Conservation (phyloP, 768 basidiomycete species). For the Pleurotus sapidus region DNA sequence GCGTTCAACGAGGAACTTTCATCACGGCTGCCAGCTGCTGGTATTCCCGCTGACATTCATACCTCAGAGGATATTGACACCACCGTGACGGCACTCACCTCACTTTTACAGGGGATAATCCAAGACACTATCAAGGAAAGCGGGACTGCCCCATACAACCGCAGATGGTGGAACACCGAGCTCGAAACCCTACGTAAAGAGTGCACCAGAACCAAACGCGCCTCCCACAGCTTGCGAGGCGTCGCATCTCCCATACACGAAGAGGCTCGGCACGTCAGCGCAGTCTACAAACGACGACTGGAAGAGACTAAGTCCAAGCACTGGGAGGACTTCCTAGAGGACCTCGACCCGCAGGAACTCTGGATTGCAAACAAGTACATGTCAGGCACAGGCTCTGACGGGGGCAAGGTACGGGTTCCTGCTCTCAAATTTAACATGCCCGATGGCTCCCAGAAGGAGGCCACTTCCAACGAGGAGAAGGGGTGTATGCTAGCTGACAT, state of each 20-base stretch:
- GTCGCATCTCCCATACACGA: slow-evolving; percentile 14
- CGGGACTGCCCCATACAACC: slow-evolving; percentile 17
- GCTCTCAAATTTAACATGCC: slow-evolving; percentile 2
- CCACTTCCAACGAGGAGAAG: slow-evolving; percentile 12
- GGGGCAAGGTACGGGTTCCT: slow-evolving; percentile 11
- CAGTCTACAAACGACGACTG: slow-evolving; percentile 3
- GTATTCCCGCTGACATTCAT: background rate
- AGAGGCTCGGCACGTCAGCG: slow-evolving; percentile 9
- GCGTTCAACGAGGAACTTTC: slow-evolving; percentile 20
- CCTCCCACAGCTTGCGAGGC: slow-evolving; percentile 3
- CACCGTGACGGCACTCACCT: background rate
- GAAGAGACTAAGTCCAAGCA: slow-evolving; percentile 11
- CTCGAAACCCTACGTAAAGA: slow-evolving; percentile 12
- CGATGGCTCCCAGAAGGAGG: background rate
- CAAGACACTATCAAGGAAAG: slow-evolving; percentile 11
- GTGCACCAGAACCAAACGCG: slow-evolving; percentile 10
- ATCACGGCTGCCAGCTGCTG: background rate
- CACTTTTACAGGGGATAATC: slow-evolving; percentile 14
- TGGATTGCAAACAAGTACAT: slow-evolving; percentile 18
- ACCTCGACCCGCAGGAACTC: background rate
- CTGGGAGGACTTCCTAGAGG: slow-evolving; percentile 19
- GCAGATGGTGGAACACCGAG: slow-evolving; percentile 30
- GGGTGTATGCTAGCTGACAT: background rate
- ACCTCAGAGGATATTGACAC: slow-evolving; percentile 2
- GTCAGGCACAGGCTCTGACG: background rate